Evolutionary conservation across 2,329 filamentous ascomycete species (phyloP).

Genomic region (Nothomitra cinnamomea): DNA sequence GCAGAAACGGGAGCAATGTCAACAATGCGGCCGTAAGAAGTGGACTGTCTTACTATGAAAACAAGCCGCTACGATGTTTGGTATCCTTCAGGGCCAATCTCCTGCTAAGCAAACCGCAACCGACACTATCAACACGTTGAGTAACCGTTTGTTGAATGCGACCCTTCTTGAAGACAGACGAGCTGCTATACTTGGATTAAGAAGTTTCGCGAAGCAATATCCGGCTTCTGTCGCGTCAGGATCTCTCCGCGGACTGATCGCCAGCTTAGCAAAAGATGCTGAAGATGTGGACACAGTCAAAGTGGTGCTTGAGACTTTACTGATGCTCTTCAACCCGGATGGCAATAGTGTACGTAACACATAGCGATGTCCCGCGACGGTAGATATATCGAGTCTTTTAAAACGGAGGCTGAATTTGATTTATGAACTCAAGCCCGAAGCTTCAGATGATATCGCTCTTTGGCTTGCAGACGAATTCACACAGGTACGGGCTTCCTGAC

Average conservation of each 20-base stretch:
- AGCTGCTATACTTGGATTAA: constrained; percentile 77
- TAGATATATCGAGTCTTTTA: not conserved
- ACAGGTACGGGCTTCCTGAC: constrained; percentile 37
- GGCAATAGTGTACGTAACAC: constrained; percentile 35
- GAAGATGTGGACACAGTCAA: constrained; percentile 96
- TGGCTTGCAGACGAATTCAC: constrained; percentile 98
- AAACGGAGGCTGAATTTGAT: not conserved
- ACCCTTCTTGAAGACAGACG: constrained; percentile 89
- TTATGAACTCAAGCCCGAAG: constrained; percentile 51
- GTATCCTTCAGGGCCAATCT: constrained; percentile 50
- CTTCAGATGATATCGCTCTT: constrained; percentile 85
- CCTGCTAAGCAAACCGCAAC: constrained; percentile 92
- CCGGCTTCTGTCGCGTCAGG: constrained; percentile 91
- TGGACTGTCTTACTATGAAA: not conserved
- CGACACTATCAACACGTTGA: constrained; percentile 83
- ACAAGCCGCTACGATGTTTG: constrained; percentile 6
- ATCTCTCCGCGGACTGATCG: constrained; percentile 75
- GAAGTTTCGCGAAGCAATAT: constrained; percentile 92
- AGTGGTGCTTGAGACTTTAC: constrained; percentile 80
- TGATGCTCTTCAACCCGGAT: constrained; percentile 74
- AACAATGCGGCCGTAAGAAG: not conserved
- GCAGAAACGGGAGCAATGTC: not conserved
- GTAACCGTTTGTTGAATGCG: constrained; percentile 70
- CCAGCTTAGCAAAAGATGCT: constrained; percentile 67
- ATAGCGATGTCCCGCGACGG: not conserved